Evolutionary conservation across 192 early-diverging fungal genomes (phyloP), one percentile per base, ranked within the genome.

Genomic region (Coemansia furcata): DNA sequence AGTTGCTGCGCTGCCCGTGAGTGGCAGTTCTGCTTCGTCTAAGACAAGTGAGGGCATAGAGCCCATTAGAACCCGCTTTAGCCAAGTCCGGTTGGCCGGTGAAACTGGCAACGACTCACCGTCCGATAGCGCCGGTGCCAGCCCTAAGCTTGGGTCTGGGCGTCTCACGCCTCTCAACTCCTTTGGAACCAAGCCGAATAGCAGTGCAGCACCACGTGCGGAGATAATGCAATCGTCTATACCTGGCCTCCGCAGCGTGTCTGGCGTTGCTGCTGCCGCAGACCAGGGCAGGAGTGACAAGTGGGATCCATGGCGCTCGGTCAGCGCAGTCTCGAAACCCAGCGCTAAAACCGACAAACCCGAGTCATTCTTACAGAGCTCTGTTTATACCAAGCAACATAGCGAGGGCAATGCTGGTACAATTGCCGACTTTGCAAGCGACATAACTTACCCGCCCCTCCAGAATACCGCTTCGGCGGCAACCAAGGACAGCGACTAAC

Each of bases 301-400:
- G 40, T 81, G 78, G 78, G 60, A 81, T 58, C 78, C 78, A 29
- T 81, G 78, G 78, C 78, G 70, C 43, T 50, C 78, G 10, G 78
- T 81, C 21, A 81, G 64, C 36, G 52, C 78, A 11, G 63, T 74
- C 21, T 66, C 32, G 8, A 49, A 65, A 32, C 39, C 63, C 33
- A 32, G 60, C 29, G 39, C 37, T 38, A 39, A 39, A 46, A 60
- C 11, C 0, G 55, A 71, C n/a, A 14, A 46, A 9, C 78, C 78
- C 9, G 60, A 72, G 23, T 81, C 78, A 11, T 43, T 69, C 19
- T 64, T 81, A 21, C 78, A 81, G 63, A 76, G 73, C 40, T 68
- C 78, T 0, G 70, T 81, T 33, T 81, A 63, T 43, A 21, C 71
- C 30, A 72, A 64, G 63, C 43, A 21, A n/a, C 8, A 50, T 8